Evolutionary conservation across 192 early-diverging fungal species (phyloP).

Genomic region (Podila minutissima): DNA sequence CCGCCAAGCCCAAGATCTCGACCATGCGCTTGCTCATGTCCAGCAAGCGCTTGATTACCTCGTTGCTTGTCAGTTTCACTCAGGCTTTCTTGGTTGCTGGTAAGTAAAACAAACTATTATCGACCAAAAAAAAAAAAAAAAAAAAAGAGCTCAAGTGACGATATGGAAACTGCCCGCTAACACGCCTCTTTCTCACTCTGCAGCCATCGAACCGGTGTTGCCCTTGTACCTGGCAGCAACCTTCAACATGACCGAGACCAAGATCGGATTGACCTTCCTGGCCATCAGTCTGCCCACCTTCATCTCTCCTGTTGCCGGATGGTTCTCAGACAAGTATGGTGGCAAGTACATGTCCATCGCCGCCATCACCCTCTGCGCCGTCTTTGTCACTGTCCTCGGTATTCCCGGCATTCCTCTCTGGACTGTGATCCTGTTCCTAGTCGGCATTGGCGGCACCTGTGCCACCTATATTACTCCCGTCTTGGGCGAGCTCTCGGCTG

Average conservation of each 20-base stretch:
- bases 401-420: conserved; percentile 30
- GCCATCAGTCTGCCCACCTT: conserved; percentile 50
- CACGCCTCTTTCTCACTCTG: not conserved
- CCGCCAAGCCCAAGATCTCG: conserved; percentile 3
- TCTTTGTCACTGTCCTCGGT: conserved; percentile 21
- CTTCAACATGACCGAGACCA: conserved; percentile 48
- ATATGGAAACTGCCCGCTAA: not conserved
- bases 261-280: conserved; percentile 51
- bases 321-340: conserved; percentile 56
- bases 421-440: conserved; percentile 49
- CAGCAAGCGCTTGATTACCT: conserved; percentile 30
- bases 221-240: conserved; percentile 40
- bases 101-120: not conserved
- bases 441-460: conserved; percentile 41
- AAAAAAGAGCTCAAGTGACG: too few species aligned
- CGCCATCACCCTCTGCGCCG: conserved; percentile 18
- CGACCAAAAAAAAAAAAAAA: too few species aligned
- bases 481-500: conserved; percentile 53
- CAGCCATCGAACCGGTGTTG: conserved; percentile 50
- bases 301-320: conserved; percentile 50
- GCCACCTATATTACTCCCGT: conserved; percentile 53
- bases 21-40: conserved; percentile 18
- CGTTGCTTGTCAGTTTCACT: conserved; percentile 25
- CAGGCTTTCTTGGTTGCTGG: conserved; percentile 35
- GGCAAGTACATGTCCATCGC: conserved; percentile 42